Evolutionary conservation across 2,329 filamentous ascomycete species (phyloP), one percentile per base, ranked within the genome.

Genomic region (Didymella lethalis): DNA sequence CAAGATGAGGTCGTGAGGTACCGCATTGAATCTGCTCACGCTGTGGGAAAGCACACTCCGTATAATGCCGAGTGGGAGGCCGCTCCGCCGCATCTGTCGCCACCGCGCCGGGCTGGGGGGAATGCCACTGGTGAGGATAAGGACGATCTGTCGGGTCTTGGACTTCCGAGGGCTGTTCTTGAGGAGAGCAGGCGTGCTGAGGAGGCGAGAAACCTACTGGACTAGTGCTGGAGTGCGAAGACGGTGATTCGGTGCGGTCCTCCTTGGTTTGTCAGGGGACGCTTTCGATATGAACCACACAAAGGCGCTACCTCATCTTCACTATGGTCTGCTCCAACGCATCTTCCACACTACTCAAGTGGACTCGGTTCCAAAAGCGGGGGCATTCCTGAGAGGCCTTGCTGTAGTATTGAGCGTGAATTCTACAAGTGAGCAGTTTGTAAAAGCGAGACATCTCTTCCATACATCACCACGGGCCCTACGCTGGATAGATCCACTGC

Each of bases 121-220:
- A 11, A 11, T 45, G 20, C 28, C 2, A 14, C 10, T 20, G 49
- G 5, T 14, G 7, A 34, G 26, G 11, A 29, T 16, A 7, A 12
- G 12, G 32, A 32, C 8, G 49, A 46, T 5, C 31, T 41, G n/a
- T 31, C 46, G 10, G 50, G 32, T 3, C 50, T 53, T 38, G 50
- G 32, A 2, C 50, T 53, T 6, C 41, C 25, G 41, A 28, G 23
- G 7, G 41, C 38, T 41, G 11, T 41, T 23, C 23, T 23, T 18
- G 38, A 20, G 20, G 38, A 41, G 38, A 18, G 38, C 12, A 12
- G 18, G 20, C 20, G 11, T 20, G n/a, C 10, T 41, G 10, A 4
- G 20, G n/a, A 18, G 18, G 18, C 25, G 20, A 7, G 25, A 1
- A 25, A 41, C 16, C 28, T 44, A 16, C 10, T 44, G 23, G 41